These are phyloP conservation scores for Epichloe elymi DNA, from an alignment of 2,329 filamentous ascomycete species.

Conservation along the genomic window DNA sequence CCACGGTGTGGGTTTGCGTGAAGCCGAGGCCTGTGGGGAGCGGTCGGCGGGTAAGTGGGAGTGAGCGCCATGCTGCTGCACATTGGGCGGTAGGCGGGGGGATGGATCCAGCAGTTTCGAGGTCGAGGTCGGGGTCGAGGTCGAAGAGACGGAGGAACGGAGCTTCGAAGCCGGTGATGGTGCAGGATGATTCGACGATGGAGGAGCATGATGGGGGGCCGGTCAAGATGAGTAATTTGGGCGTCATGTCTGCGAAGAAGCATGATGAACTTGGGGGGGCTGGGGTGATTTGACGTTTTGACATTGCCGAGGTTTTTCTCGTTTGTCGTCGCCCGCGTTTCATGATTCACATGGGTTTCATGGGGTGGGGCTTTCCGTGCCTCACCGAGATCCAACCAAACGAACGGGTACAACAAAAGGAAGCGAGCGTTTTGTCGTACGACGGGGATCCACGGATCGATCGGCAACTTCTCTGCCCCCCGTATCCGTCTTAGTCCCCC, in stretches of 20 bases:
- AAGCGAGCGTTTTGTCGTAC: too few species aligned
- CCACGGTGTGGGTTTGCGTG: slow-evolving; percentile 32
- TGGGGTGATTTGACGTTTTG: too few species aligned
- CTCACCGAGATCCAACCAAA: too few species aligned
- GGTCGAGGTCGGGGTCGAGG: neutral
- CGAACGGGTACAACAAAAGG: too few species aligned
- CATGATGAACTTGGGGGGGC: neutral
- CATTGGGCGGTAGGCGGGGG: slow-evolving; percentile 8
- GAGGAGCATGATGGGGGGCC: slow-evolving; percentile 21
- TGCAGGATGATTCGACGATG: slow-evolving; percentile 17
- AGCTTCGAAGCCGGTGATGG: slow-evolving; percentile 15
- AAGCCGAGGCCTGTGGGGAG: slow-evolving; percentile 32
- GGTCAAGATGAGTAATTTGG: slow-evolving; percentile 24
- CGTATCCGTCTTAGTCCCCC: too few species aligned
- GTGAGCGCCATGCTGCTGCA: slow-evolving; percentile 38
- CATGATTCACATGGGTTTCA: too few species aligned
- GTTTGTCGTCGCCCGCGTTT: too few species aligned
- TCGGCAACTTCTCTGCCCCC: too few species aligned
- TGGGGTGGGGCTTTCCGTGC: too few species aligned
- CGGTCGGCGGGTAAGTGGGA: slow-evolving; percentile 33
- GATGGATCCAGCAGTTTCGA: neutral
- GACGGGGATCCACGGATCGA: too few species aligned
- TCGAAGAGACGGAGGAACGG: slow-evolving; percentile 16
- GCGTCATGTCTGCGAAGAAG: slow-evolving; percentile 4
- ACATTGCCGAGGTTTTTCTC: too few species aligned